A percentile compares a stretch with the other conserved stretches of the same genome.
Evolutionary conservation across 1,284 basidiomycete genomes (phyloP).

Genomic region (Malassezia japonica): DNA sequence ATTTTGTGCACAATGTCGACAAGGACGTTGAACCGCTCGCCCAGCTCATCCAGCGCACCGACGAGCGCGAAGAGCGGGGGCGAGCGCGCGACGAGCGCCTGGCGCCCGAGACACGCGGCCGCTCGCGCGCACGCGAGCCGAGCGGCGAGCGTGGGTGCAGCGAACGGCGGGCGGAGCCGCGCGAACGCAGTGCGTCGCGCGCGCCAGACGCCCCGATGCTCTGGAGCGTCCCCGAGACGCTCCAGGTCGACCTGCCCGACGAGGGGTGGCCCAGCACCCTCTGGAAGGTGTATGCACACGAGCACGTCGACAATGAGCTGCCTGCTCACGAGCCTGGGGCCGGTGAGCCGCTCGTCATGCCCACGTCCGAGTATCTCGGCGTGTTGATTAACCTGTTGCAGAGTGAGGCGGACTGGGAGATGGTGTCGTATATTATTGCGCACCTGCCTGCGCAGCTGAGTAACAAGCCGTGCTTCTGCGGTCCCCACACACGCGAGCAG

Average conservation of each 20-base stretch:
- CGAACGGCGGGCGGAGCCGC: constrained; percentile 16
- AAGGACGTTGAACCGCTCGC: constrained; percentile 45
- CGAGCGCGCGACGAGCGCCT: constrained; percentile 17
- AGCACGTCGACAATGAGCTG: constrained; percentile 50
- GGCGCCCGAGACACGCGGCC: constrained; percentile 4
- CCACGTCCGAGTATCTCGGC: constrained; percentile 67
- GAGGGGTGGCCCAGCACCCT: constrained; percentile 52
- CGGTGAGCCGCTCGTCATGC: constrained; percentile 51
- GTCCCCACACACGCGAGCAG: constrained; percentile 63
- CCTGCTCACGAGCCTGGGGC: constrained; percentile 12
- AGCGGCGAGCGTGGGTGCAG: neutral
- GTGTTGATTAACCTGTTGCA: constrained; percentile 63
- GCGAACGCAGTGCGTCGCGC: constrained; percentile 54
- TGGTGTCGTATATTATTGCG: constrained; percentile 81
- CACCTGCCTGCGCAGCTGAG: constrained; percentile 81
- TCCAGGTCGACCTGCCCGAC: constrained; percentile 59
- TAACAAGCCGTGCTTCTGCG: constrained; percentile 95
- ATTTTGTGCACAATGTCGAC: constrained; percentile 54
- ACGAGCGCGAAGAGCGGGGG: neutral
- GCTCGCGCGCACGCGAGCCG: neutral
- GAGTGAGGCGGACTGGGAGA: constrained; percentile 78
- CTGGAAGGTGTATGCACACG: constrained; percentile 49
- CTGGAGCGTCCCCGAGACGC: constrained; percentile 69
- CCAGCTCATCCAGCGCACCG: constrained; percentile 3
- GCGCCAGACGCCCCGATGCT: constrained; percentile 46